These are phyloP conservation scores for Boletus sensibilis DNA, from an alignment of 768 basidiomycete species.

Conservation along the genomic window DNA sequence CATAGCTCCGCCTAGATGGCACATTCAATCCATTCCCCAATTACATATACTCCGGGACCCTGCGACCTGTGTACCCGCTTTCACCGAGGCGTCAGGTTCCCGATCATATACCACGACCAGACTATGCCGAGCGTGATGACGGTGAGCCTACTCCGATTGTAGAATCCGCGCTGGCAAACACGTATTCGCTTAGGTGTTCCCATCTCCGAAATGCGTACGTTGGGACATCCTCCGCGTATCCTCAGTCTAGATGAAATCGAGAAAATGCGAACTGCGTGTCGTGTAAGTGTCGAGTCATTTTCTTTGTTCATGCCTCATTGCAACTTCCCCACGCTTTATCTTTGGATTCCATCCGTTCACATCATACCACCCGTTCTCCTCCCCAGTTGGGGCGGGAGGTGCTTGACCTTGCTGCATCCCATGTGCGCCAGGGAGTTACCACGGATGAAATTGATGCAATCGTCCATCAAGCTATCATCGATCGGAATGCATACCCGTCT, in stretches of 20 bases:
- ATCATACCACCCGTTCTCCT: neutral
- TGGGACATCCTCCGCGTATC: constrained; percentile 63
- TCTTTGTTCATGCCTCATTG: neutral
- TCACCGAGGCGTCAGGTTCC: constrained; percentile 76
- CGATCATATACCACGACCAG: constrained; percentile 80
- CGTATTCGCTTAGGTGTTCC: constrained; percentile 49
- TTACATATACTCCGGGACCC: constrained; percentile 73
- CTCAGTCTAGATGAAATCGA: constrained; percentile 75
- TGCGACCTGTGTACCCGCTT: constrained; percentile 88
- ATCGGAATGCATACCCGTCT: constrained; percentile 90
- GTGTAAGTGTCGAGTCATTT: constrained; percentile 50
- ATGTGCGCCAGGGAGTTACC: constrained; percentile 87
- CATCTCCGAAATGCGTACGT: constrained; percentile 52
- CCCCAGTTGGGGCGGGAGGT: constrained; percentile 83
- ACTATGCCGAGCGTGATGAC: constrained; percentile 67
- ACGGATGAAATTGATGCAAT: constrained; percentile 94
- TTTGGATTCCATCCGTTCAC: constrained; percentile 2
- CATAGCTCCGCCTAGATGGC: constrained; percentile 49
- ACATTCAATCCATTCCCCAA: constrained; percentile 78
- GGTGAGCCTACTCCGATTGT: constrained; percentile 42
- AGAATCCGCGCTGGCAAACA: neutral
- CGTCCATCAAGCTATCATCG: constrained; percentile 88
- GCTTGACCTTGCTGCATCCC: constrained; percentile 87
- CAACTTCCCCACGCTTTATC: neutral
- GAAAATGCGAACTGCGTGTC: constrained; percentile 85